These are phyloP conservation scores for Tilletia indica DNA, from an alignment of 1,284 basidiomycete species.

Conservation along the genomic window DNA sequence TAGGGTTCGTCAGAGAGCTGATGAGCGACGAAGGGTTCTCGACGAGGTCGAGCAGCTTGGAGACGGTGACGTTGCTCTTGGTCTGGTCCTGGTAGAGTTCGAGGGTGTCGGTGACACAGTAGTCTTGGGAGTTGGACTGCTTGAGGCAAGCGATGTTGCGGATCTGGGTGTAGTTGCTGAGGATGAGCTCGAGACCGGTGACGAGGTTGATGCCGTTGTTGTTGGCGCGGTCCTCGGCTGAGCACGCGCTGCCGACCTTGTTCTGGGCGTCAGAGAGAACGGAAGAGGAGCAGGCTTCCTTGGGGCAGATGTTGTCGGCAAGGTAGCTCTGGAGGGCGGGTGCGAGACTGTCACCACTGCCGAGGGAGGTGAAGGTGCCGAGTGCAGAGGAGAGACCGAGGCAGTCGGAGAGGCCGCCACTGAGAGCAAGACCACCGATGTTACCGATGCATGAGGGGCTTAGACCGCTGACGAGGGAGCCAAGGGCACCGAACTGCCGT, in stretches of 20 bases:
- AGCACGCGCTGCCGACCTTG: conserved; percentile 8
- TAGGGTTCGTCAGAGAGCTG: background rate
- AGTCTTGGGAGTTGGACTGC: background rate
- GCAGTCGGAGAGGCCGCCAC: conserved; percentile 14
- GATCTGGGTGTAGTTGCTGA: conserved; percentile 6
- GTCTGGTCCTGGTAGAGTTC: conserved; percentile 9
- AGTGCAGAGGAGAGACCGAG: conserved; percentile 14
- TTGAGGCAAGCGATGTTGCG: conserved; percentile 12
- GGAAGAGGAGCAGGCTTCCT: conserved; percentile 1
- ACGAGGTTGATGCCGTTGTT: conserved; percentile 17
- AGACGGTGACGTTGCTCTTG: background rate
- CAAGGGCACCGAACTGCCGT: conserved; percentile 16
- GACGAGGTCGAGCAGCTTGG: background rate
- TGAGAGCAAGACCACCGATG: conserved; percentile 16
- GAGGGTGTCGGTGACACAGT: conserved; percentile 11
- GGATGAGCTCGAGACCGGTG: background rate
- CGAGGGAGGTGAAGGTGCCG: conserved; percentile 15
- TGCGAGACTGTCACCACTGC: background rate
- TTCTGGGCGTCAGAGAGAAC: background rate
- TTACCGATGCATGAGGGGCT: conserved; percentile 10
- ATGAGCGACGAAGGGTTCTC: background rate
- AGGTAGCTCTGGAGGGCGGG: conserved; percentile 10
- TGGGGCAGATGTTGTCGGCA: conserved; percentile 8
- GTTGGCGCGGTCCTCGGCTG: conserved; percentile 8
- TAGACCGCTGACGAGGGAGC: conserved; percentile 13